Percentiles rank a stretch among this genome's conserved stretches.
Conservation (phyloP, 305 asterid genomes). For the Fraxinus latifolia region DNA sequence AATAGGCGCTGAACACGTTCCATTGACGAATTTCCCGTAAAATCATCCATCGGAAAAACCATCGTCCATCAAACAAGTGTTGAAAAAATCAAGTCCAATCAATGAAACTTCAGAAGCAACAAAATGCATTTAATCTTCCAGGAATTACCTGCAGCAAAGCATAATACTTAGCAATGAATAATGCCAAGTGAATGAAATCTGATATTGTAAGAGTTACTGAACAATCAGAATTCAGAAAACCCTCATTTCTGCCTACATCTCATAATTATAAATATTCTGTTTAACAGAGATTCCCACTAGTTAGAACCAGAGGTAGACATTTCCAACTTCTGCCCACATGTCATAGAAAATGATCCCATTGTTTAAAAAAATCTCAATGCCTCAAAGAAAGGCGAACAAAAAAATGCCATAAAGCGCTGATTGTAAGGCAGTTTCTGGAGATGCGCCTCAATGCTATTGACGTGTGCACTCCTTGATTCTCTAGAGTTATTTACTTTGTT, state of each 20-base stretch:
- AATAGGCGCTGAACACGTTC: not conserved
- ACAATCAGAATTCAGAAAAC: not conserved
- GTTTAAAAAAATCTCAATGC: not conserved
- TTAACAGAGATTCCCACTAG: not conserved
- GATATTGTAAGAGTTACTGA: not conserved
- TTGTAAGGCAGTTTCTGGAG: not conserved
- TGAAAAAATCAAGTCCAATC: not conserved
- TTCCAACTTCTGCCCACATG: not conserved
- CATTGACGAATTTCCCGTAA: not conserved
- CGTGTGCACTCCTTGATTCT: not conserved
- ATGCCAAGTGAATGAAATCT: slow-evolving; percentile 5
- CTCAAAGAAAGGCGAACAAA: not conserved
- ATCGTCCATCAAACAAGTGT: not conserved
- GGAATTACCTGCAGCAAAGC: not conserved
- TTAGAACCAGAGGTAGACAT: not conserved
- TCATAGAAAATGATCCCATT: not conserved
- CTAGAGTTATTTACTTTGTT: not conserved
- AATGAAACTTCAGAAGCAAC: not conserved
- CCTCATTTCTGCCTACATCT: not conserved
- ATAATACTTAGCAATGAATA: not conserved
- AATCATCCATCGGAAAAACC: not conserved
- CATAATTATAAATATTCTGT: not conserved
- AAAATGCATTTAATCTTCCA: not conserved
- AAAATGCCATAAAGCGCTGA: not conserved
- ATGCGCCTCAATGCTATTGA: not conserved